Evolutionary conservation across 2,329 filamentous ascomycete genomes (phyloP).

Genomic region (Penicillium sp.): DNA sequence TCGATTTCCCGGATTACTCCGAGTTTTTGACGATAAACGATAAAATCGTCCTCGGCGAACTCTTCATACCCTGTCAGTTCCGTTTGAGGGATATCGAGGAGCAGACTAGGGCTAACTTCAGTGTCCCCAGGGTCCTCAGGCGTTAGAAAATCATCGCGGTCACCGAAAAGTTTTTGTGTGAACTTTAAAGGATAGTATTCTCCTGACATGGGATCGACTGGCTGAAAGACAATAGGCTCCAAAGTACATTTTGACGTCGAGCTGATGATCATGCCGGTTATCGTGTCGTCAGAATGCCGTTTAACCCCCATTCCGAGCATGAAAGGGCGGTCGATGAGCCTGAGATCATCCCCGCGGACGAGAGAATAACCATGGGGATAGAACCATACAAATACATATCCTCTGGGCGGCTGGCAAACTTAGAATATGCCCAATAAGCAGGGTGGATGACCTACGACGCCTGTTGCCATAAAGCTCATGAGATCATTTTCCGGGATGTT

Average conservation of each 20-base stretch:
- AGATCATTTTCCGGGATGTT: slow-evolving; percentile 35
- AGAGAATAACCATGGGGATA: slow-evolving; percentile 47
- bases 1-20: slow-evolving; percentile 57
- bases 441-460: slow-evolving; percentile 21
- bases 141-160: background rate
- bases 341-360: slow-evolving; percentile 50
- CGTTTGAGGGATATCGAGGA: slow-evolving; percentile 48
- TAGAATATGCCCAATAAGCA: background rate
- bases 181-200: slow-evolving; percentile 29
- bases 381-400: slow-evolving; percentile 56
- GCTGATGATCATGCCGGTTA: slow-evolving; percentile 61
- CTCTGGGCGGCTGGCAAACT: slow-evolving; percentile 50
- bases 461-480: slow-evolving; percentile 29
- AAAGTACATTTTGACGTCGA: slow-evolving; percentile 53
- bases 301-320: slow-evolving; percentile 63
- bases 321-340: slow-evolving; percentile 59
- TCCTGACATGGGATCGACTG: slow-evolving; percentile 28
- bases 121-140: background rate
- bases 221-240: slow-evolving; percentile 33
- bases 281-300: slow-evolving; percentile 50
- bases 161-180: slow-evolving; percentile 19
- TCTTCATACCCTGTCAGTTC: slow-evolving; percentile 54
- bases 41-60: slow-evolving; percentile 55
- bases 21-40: slow-evolving; percentile 62
- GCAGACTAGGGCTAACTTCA: slow-evolving; percentile 25